Evolutionary conservation across 2,329 filamentous ascomycete species (phyloP).

Genomic region (Penicillium sp.): DNA sequence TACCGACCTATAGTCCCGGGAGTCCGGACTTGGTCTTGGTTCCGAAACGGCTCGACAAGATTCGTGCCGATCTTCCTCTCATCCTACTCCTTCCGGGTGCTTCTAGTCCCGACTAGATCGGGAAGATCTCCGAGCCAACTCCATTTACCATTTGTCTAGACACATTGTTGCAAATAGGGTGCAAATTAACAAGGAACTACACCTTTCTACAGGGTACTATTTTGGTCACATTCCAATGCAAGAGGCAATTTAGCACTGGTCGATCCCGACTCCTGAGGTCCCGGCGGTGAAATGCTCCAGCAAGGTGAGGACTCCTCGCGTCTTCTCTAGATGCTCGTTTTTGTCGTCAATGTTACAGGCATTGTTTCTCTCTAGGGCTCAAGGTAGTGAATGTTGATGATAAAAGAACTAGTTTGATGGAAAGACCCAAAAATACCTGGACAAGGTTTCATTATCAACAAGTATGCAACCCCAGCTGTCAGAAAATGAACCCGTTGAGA

Average conservation of each 20-base stretch:
- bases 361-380: not conserved
- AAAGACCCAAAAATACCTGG: not conserved
- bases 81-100: conserved; percentile 5
- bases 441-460: too few relatives aligned
- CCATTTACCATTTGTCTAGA: not conserved
- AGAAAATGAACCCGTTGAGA: conserved; percentile 19
- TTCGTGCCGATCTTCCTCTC: conserved; percentile 10
- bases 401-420: not conserved
- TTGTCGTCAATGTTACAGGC: not conserved
- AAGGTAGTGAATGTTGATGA: too few relatives aligned
- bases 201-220: not conserved
- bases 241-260: not conserved
- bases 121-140: conserved; percentile 1
- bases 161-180: not conserved
- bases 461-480: not conserved
- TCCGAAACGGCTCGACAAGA: conserved; percentile 16
- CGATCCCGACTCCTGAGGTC: not conserved
- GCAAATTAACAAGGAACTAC: not conserved
- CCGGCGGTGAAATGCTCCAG: conserved; percentile 7
- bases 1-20: not conserved
- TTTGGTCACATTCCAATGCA: conserved; percentile 6
- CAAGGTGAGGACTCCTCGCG: conserved; percentile 7
- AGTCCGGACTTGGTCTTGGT: conserved; percentile 5
- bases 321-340: not conserved
- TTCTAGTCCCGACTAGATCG: not conserved